Conservation (phyloP, 352 stramenopile species). For the Phytopythium boreale region DNA sequence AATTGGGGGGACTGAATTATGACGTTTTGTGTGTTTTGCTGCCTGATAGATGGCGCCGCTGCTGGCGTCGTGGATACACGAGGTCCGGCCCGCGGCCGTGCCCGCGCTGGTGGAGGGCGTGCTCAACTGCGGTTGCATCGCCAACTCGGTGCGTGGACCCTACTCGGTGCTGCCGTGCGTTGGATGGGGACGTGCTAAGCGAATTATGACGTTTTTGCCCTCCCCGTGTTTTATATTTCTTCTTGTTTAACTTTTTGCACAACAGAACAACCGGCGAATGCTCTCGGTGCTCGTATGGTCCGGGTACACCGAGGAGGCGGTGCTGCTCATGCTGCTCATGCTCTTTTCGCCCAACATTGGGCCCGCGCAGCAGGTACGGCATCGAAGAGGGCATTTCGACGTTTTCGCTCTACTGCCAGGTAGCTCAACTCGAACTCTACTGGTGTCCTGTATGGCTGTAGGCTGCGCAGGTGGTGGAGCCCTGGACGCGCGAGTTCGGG, state of each 20-base stretch:
- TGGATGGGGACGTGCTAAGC: neutral
- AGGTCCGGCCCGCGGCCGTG: neutral
- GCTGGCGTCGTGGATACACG: neutral
- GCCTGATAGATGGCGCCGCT: neutral
- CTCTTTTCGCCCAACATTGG: constrained; percentile 17
- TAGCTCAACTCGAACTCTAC: no score
- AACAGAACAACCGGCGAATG: constrained; percentile 11
- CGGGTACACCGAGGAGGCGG: constrained; percentile 11
- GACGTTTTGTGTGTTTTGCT: neutral
- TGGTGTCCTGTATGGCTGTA: no score
- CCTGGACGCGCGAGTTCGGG: neutral
- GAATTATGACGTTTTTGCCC: neutral
- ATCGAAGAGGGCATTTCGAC: neutral
- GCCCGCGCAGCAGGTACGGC: constrained; percentile 12
- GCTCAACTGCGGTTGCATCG: constrained; percentile 1
- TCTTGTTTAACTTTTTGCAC: neutral
- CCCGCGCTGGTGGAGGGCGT: neutral
- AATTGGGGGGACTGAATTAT: neutral
- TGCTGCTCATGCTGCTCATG: constrained; percentile 13
- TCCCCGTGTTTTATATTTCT: no score
- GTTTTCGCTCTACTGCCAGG: no score
- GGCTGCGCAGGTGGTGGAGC: neutral
- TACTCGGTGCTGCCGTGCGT: no score
- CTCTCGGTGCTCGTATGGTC: constrained; percentile 15
- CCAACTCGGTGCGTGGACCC: constrained; percentile 5